Evolutionary conservation across 2,329 filamentous ascomycete species (phyloP).

Genomic region (Aspergillus sp.): DNA sequence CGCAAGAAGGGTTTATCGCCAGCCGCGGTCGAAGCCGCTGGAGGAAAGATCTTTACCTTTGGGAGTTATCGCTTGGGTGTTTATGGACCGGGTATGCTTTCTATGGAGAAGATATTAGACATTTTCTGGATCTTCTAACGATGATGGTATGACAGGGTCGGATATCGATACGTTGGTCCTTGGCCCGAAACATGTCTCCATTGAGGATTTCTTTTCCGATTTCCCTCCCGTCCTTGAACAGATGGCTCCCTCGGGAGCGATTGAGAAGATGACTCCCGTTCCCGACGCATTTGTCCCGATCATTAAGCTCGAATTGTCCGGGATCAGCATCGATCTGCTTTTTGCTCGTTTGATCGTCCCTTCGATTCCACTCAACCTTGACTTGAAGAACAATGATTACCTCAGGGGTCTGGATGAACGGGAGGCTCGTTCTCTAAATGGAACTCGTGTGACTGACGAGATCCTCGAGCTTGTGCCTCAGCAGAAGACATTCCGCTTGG

Average conservation of each 20-base stretch:
- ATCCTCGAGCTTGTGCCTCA: constrained; percentile 86
- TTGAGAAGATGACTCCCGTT: constrained; percentile 78
- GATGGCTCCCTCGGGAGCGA: constrained; percentile 69
- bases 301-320: constrained; percentile 88
- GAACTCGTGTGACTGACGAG: constrained; percentile 88
- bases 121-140: background rate
- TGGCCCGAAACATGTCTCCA: constrained; percentile 78
- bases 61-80: constrained; percentile 93
- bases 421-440: constrained; percentile 84
- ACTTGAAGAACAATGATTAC: constrained; percentile 74
- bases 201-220: constrained; percentile 84
- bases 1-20: constrained; percentile 66
- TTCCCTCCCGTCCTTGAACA: constrained; percentile 75
- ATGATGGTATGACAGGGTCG: constrained; percentile 53
- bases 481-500: constrained; percentile 79
- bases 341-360: constrained; percentile 69
- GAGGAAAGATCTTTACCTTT: constrained; percentile 91
- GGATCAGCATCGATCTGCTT: constrained; percentile 92
- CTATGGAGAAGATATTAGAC: background rate
- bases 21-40: constrained; percentile 71
- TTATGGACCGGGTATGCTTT: constrained; percentile 63
- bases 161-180: constrained; percentile 97
- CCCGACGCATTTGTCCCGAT: constrained; percentile 91
- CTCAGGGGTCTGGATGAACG: constrained; percentile 79
- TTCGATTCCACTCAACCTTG: constrained; percentile 64